Evolutionary conservation across 768 basidiomycete species (phyloP).

Genomic region (Lactarius sp.): DNA sequence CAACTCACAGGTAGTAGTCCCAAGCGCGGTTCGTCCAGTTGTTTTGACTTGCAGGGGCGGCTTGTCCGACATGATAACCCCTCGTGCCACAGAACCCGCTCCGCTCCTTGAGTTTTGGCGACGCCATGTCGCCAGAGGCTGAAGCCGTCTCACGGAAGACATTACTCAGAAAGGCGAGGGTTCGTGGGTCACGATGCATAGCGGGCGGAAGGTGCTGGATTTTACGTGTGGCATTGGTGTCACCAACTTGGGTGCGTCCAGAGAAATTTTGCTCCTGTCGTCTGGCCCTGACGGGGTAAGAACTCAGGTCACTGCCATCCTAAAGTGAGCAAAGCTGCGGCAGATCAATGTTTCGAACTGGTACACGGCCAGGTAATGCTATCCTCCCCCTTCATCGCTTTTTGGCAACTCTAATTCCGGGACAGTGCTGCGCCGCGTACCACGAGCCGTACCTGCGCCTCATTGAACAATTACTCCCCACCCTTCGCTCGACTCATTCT

Average conservation of each 20-base stretch:
- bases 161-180: slow-evolving; percentile 18
- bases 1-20: not conserved
- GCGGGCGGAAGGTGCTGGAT: slow-evolving; percentile 23
- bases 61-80: not conserved
- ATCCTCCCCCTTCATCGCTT: not conserved
- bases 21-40: not conserved
- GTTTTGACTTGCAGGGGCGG: too few species aligned
- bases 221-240: slow-evolving; percentile 26
- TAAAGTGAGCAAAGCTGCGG: slow-evolving; percentile 78
- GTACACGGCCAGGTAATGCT: slow-evolving; percentile 69
- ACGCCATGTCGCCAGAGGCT: slow-evolving; percentile 20
- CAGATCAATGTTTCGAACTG: slow-evolving; percentile 78
- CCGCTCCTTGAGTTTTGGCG: slow-evolving; percentile 16
- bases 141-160: slow-evolving; percentile 20
- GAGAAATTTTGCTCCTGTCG: too few species aligned
- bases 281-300: not conserved
- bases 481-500: slow-evolving; percentile 88
- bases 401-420: not conserved
- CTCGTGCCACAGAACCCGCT: not conserved
- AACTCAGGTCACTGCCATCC: slow-evolving; percentile 79
- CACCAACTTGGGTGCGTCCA: slow-evolving; percentile 22
- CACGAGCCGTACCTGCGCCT: slow-evolving; percentile 83
- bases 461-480: slow-evolving; percentile 80
- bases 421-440: slow-evolving; percentile 83
- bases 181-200: slow-evolving; percentile 24